Evolutionary conservation across 2,329 filamentous ascomycete genomes (phyloP).

Genomic region (Trichophyton simii): DNA sequence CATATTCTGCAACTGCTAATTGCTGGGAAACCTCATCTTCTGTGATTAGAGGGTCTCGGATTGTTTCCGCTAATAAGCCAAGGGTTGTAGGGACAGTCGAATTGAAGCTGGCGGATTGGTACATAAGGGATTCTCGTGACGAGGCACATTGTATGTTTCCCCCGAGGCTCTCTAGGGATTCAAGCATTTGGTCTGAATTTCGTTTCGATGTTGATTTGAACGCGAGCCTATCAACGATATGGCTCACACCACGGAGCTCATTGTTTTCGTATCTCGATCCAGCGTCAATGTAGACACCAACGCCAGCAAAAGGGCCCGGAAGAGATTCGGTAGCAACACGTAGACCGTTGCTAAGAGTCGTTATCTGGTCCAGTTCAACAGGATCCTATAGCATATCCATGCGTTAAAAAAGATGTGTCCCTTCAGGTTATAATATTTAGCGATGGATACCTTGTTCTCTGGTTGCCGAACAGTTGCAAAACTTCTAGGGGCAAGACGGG

Average conservation of each 20-base stretch:
- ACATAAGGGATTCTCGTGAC: slow-evolving; percentile 93
- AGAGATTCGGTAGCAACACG: slow-evolving; percentile 90
- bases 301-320: slow-evolving; percentile 84
- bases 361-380: slow-evolving; percentile 74
- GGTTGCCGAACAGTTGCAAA: slow-evolving; percentile 26
- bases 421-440: neutral
- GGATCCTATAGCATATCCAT: slow-evolving; percentile 49
- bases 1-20: slow-evolving; percentile 82
- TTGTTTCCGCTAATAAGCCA: slow-evolving; percentile 80
- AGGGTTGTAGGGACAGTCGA: slow-evolving; percentile 72
- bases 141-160: slow-evolving; percentile 97
- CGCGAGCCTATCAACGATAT: slow-evolving; percentile 88
- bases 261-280: slow-evolving; percentile 88
- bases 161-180: slow-evolving; percentile 73
- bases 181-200: slow-evolving; percentile 71
- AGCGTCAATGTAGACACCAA: slow-evolving; percentile 91
- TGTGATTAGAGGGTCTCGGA: slow-evolving; percentile 71
- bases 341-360: slow-evolving; percentile 79
- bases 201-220: slow-evolving; percentile 74
- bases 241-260: slow-evolving; percentile 74
- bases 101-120: slow-evolving; percentile 97
- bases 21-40: slow-evolving; percentile 79
- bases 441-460: slow-evolving; percentile 22
- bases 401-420: neutral
- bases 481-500: slow-evolving; percentile 25